phyloP scores from a whole-genome alignment of 768 basidiomycete genomes.

The Sarcodon aspratus region DNA sequence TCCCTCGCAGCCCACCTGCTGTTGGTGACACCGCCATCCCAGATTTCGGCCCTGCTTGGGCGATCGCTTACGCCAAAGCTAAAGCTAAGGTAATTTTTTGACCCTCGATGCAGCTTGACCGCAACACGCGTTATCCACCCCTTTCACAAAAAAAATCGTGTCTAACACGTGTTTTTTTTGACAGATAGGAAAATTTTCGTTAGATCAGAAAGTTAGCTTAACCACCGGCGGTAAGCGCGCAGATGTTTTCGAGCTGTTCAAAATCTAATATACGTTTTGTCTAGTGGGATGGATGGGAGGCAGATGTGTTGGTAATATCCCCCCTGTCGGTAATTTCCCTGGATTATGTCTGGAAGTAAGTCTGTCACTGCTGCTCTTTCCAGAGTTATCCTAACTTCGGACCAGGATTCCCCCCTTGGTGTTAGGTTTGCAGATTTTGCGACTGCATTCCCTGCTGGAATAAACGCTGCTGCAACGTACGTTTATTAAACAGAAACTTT shows the following conservation, averaged over 20 bases:
- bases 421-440: constrained; percentile 29
- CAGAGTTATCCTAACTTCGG: background rate
- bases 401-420: constrained; percentile 24
- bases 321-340: constrained; percentile 10
- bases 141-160: no score
- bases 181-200: constrained; percentile 9
- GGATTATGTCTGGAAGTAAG: constrained; percentile 14
- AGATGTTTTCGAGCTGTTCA: no score
- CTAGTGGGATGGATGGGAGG: constrained; percentile 7
- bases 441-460: constrained; percentile 32
- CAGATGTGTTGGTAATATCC: constrained; percentile 15
- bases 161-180: no score
- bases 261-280: no score
- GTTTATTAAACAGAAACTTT: constrained; percentile 11
- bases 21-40: background rate
- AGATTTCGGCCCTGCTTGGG: background rate
- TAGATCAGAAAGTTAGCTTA: constrained; percentile 20
- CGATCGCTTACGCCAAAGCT: background rate
- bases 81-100: background rate
- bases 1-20: background rate
- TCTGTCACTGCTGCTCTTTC: background rate
- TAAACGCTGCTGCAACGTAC: constrained; percentile 65
- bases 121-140: no score
- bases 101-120: no score
- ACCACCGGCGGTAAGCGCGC: constrained; percentile 12